Base-by-base conservation (phyloP, 495 filamentous ascomycete genomes). In the Podospora comata region DNA sequence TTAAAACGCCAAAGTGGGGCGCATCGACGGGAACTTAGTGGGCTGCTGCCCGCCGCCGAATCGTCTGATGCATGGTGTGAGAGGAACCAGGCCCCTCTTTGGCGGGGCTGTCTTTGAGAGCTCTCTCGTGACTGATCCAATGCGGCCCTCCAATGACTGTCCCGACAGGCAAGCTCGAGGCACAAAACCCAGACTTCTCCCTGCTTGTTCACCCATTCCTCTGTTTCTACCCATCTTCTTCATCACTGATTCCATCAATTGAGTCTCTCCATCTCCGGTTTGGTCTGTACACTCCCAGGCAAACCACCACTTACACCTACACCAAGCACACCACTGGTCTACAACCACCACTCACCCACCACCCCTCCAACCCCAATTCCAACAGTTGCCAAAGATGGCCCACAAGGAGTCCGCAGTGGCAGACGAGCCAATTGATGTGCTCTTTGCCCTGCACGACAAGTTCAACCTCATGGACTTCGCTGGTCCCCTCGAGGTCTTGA, bases 401-500 rank as follows among this genome's bases (percentile, higher is more conserved):
- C 75, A 71, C 73, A 85, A 84, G 74, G 78, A 72, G 34, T 79
- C 79, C 70, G 80, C 80, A 67, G 80, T 80, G 75, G 70, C 79
- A 53, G 82, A 83, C 64, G 82, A 84, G 75, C 82, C 83, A 66
- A 76, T 84, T 74, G 77, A 84, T 65, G 81, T 84, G 60, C 79
- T 85, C 61, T 81, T 83, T 72, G 82, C 79, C 62, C 79, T 85
- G 72, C 82, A 85, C 23, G 72, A 74, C 73, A 80, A 81, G 70
- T 85, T 85, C 72, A 76, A 84, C 73, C 75, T 85, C 64, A 76
- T 91, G 74, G 90, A 92, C 81, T 87, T 90, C 71, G 80, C 84
- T 34, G 90, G 88, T 20, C 88, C 90, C 23, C 80, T 91, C 57
- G 89, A 91, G 76, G 82, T 89, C 68, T 79, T 92, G 62, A 81